Evolutionary conservation across 805 yeast species (phyloP), one percentile per base, ranked within the genome.

Genomic region (Metschnikowia colocasiae): DNA sequence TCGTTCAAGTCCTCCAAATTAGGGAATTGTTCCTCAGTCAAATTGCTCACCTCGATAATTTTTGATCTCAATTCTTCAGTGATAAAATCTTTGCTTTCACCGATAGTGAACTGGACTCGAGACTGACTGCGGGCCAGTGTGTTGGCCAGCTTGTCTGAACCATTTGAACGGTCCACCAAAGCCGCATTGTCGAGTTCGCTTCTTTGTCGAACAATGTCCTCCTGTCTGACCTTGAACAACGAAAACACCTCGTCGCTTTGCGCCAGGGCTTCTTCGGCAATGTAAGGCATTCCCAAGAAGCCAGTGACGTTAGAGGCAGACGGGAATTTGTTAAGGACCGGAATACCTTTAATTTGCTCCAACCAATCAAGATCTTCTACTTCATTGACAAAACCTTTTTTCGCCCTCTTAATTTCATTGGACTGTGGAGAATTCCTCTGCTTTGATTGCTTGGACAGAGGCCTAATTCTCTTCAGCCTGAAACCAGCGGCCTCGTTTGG

Each of bases 1-100:
- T 80, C 77, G 61, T 88, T 90, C 57, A 91, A 68, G 55, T 90
- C 96, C 19, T 80, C 82, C 41, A 84, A 68, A 8, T 82, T 78
- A 0, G 96, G 96, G 55, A 90, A 83, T 55, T 85, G 83, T 13
- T 75, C 67, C 18, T 78, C 76, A 22, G 73, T 63, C 48, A 86
- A 64, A 52, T 78, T 75, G 60, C 84, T 81, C 26, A 71, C 67
- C 25, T 56, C 59, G 20, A 86, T 69, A 35, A 87, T 85, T 37
- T 74, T 69, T 13, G 62, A 51, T 46, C 91, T 70, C 32, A 84
- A 68, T 34, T 74, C 76, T 40, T 76, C 77, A 1, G 78, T 73
- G 48, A 81, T 78, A 30, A 73, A 65, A 15, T 65, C 51, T 10
- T 47, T 30, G 12, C 43, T 45, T 19, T 54, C 57, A 2, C 60